phyloP scores from a whole-genome alignment of 2,329 filamentous ascomycete species.

The Sphaerulina vaccinii region DNA sequence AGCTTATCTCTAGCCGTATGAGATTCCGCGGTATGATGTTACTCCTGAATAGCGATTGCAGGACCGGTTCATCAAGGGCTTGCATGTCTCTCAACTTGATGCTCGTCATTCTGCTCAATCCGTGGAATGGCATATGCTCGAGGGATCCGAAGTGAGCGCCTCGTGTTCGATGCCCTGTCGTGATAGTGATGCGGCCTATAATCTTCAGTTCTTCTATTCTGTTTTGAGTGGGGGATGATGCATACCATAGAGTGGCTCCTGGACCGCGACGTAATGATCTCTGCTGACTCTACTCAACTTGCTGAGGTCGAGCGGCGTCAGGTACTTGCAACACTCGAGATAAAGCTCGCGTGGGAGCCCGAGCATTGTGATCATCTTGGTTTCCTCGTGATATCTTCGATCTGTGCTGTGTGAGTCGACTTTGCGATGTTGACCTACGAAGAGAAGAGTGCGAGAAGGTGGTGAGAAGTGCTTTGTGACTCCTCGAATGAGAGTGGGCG shows the following conservation, averaged over 20 bases:
- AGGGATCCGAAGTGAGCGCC: too few species aligned
- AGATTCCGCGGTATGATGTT: conserved; percentile 22
- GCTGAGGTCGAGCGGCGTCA: conserved; percentile 19
- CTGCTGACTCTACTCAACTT: conserved; percentile 17
- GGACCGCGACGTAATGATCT: conserved; percentile 27
- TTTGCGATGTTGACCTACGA: not conserved
- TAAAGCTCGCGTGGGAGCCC: conserved; percentile 29
- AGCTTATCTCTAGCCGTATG: conserved; percentile 25
- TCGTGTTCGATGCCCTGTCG: too few species aligned
- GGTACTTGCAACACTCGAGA: conserved; percentile 22
- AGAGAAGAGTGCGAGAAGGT: too few species aligned
- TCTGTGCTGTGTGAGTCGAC: not conserved
- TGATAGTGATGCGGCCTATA: not conserved
- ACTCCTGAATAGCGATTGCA: conserved; percentile 21
- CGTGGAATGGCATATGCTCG: conserved; percentile 14
- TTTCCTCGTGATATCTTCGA: conserved; percentile 1
- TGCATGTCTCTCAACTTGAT: conserved; percentile 18
- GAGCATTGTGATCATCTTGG: too few species aligned
- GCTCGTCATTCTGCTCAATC: conserved; percentile 21
- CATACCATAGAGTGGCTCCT: conserved; percentile 25
- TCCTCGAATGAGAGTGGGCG: too few species aligned
- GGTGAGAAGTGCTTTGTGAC: too few species aligned
- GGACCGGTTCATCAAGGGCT: conserved; percentile 1
- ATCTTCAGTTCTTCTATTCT: not conserved
- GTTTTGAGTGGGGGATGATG: not conserved